Base-by-base conservation (phyloP, 306 rosid species). In the Luffa aegyptiaca region DNA sequence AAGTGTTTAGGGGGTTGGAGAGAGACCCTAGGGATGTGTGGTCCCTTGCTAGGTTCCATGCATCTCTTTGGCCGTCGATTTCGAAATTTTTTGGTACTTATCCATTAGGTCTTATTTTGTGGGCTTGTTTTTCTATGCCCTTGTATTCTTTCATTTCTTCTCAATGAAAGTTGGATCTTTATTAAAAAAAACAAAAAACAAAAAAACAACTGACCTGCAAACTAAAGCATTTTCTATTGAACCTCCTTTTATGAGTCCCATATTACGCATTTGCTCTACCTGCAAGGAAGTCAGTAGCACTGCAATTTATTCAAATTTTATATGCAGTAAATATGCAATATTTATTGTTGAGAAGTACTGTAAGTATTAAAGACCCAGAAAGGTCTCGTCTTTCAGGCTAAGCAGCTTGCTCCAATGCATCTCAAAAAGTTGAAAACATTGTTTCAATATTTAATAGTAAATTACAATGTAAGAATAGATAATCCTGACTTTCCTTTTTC, bases 181-280 rank as follows among this genome's bases (percentile, higher is more conserved):
- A 26, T 26, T 26, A 0, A 26, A 26, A 26, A 26, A 26, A 26
- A 26, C 31, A 26, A 26, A 26, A 26, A 26, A 26, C 31, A 26
- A 26, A 26, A 26, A 26, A 26, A 26, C 31, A 26, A 26, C 31
- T 26, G 31, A 26, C 97, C 98, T 89, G 80, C 97, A 92, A 71
- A 94, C 92, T 76, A 94, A 79, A 76, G 97, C 97, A 87, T 92
- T 91, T 81, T 91, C 90, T 72, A 89, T 84, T 20, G 90, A 86
- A 76, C 98, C 98, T 16, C 97, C 98, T 86, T 82, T 91, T 79
- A 92, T 91, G 77, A 94, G 91, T 84, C 98, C 98, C 81, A 87
- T 85, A 77, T 79, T 71, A 71, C 85, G 93, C 93, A 92, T 88
- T 84, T 84, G 85, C 89, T 94, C 93, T 70, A 92, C 86, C 98